A percentile compares a stretch with the other conserved stretches of the same genome.
Conservation (phyloP, 1,139 yeast species). For the Wickerhamomyces sp. region DNA sequence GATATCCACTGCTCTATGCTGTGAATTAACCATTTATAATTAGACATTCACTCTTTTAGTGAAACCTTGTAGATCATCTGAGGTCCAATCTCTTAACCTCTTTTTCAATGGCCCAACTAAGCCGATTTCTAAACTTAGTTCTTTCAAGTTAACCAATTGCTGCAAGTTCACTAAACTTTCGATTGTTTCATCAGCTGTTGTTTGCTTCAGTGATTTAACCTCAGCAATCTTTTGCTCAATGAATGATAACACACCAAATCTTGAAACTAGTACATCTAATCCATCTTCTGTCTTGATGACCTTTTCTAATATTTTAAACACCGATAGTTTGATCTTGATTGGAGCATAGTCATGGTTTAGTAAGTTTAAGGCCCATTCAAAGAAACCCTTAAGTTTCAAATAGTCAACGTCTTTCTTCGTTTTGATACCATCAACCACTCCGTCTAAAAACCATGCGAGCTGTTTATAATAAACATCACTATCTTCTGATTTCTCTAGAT, state of each 20-base stretch:
- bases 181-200: slow-evolving; percentile 11
- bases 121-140: slow-evolving; percentile 43
- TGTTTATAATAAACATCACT: slow-evolving; percentile 57
- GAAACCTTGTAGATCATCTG: slow-evolving; percentile 40
- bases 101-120: slow-evolving; percentile 42
- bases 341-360: slow-evolving; percentile 43
- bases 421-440: slow-evolving; percentile 42
- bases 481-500: slow-evolving; percentile 27
- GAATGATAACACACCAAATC: slow-evolving; percentile 53
- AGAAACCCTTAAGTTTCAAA: slow-evolving; percentile 46
- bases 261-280: slow-evolving; percentile 53
- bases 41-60: slow-evolving; percentile 36
- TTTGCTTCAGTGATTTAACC: slow-evolving; percentile 6
- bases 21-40: no score
- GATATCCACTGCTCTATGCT: no score
- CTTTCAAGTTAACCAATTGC: slow-evolving; percentile 30
- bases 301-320: slow-evolving; percentile 1
- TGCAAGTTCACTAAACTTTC: slow-evolving; percentile 14
- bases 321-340: neutral
- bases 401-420: slow-evolving; percentile 47
- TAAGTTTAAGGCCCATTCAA: slow-evolving; percentile 66
- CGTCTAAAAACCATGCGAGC: slow-evolving; percentile 60
- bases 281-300: slow-evolving; percentile 51
- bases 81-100: slow-evolving; percentile 59
- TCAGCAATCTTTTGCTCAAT: slow-evolving; percentile 39